A percentile compares a stretch with the other conserved stretches of the same genome.
Conservation (phyloP, 345 rosid genomes). For the Orychophragmus violaceus region DNA sequence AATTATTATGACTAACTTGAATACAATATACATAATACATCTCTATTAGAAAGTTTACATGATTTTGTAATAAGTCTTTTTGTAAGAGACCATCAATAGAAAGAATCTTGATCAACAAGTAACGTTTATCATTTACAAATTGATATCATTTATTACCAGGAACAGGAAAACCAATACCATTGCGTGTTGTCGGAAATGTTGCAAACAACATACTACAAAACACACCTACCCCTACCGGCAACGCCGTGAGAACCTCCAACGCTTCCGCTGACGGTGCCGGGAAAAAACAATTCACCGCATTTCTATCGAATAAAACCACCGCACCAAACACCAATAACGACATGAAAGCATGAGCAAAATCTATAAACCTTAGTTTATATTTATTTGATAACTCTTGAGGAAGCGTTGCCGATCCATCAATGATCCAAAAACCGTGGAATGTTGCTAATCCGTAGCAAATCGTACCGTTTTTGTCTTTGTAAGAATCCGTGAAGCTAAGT, state of each 20-base stretch:
- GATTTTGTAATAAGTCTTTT: not conserved
- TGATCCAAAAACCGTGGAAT: slow-evolving; percentile 60
- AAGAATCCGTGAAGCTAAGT: slow-evolving; percentile 74
- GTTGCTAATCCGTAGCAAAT: slow-evolving; percentile 78
- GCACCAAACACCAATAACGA: slow-evolving; percentile 74
- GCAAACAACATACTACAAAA: slow-evolving; percentile 76
- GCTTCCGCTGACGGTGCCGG: slow-evolving; percentile 67
- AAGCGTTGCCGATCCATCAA: slow-evolving; percentile 64
- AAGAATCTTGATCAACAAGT: slow-evolving; percentile 1
- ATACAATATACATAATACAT: too few relatives aligned
- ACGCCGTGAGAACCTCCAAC: slow-evolving; percentile 58
- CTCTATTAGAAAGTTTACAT: slow-evolving; percentile 1
- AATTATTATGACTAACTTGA: not conserved
- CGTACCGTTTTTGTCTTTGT: slow-evolving; percentile 62
- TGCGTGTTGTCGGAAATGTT: slow-evolving; percentile 76
- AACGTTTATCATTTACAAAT: not conserved
- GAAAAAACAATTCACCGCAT: slow-evolving; percentile 62
- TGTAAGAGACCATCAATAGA: not conserved
- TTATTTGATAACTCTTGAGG: slow-evolving; percentile 46
- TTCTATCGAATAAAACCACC: slow-evolving; percentile 64
- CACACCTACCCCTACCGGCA: slow-evolving; percentile 80
- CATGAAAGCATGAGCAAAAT: slow-evolving; percentile 73
- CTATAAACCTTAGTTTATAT: slow-evolving; percentile 56
- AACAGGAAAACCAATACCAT: slow-evolving; percentile 85
- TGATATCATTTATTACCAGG: slow-evolving; percentile 31